phyloP scores from a whole-genome alignment of 768 basidiomycete genomes.

The Trichaptum fuscoviolaceum region DNA sequence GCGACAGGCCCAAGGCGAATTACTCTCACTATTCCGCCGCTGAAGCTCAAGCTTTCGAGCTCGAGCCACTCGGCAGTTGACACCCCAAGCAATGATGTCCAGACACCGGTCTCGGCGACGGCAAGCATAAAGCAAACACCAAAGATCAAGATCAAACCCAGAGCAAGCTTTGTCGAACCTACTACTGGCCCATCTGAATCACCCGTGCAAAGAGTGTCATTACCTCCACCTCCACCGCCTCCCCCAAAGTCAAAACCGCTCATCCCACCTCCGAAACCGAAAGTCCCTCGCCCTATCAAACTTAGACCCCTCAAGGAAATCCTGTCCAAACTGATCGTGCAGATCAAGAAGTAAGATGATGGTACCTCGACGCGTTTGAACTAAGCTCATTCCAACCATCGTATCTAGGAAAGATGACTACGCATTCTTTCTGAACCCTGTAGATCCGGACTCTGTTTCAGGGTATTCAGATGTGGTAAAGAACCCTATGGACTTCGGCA shows the following conservation, averaged over 20 bases:
- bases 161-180: neutral
- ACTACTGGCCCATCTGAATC: neutral
- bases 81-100: neutral
- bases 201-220: neutral
- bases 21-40: neutral
- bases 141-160: neutral
- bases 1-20: neutral
- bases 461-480: conserved; percentile 68
- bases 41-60: neutral
- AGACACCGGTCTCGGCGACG: neutral
- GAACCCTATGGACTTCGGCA: conserved; percentile 89
- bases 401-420: conserved; percentile 72
- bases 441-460: conserved; percentile 53
- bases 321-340: conserved; percentile 55
- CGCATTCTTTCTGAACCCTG: conserved; percentile 73
- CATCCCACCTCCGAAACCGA: conserved; percentile 13
- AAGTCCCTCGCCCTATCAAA: conserved; percentile 54
- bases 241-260: neutral
- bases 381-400: neutral
- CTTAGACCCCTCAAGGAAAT: conserved; percentile 79
- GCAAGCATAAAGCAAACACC: neutral
- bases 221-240: neutral
- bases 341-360: conserved; percentile 65
- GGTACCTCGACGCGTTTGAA: neutral
- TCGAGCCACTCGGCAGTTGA: neutral